A percentile compares a stretch with the other conserved stretches of the same genome.
Evolutionary conservation across 495 filamentous ascomycete genomes (phyloP).

Genomic region (Bacidia rubella): DNA sequence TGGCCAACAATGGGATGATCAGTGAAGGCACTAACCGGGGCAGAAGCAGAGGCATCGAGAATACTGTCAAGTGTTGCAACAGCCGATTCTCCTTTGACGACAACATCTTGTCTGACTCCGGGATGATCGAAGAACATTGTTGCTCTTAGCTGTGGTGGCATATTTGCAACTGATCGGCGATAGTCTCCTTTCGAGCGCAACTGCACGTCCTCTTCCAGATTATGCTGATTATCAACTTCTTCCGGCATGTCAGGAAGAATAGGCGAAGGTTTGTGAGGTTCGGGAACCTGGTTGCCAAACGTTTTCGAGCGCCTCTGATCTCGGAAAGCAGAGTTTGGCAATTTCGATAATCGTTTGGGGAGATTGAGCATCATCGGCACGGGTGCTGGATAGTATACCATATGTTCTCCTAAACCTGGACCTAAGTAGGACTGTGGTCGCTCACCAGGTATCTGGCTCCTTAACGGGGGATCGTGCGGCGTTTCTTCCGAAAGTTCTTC

Average conservation of each 20-base stretch:
- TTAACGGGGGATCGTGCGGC: conserved; percentile 16
- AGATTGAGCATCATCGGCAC: conserved; percentile 89
- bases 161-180: conserved; percentile 29
- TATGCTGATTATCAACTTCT: conserved; percentile 8
- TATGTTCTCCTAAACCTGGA: conserved; percentile 52
- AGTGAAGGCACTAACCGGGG: conserved; percentile 88
- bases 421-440: conserved; percentile 36
- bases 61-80: conserved; percentile 86
- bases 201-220: neutral
- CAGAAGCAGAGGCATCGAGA: conserved; percentile 80
- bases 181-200: conserved; percentile 14
- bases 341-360: conserved; percentile 72
- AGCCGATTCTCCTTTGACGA: conserved; percentile 67
- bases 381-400: conserved; percentile 92
- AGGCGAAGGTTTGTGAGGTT: conserved; percentile 32
- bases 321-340: conserved; percentile 44
- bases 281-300: conserved; percentile 34
- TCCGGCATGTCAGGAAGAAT: conserved; percentile 25
- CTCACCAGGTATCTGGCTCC: conserved; percentile 7
- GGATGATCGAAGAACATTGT: conserved; percentile 81
- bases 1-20: conserved; percentile 79
- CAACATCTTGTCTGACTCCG: conserved; percentile 41
- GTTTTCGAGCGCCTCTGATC: conserved; percentile 58
- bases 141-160: conserved; percentile 84
- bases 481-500: conserved; percentile 19